Conservation (phyloP, 306 rosid species). For the Trifolium dubium region DNA sequence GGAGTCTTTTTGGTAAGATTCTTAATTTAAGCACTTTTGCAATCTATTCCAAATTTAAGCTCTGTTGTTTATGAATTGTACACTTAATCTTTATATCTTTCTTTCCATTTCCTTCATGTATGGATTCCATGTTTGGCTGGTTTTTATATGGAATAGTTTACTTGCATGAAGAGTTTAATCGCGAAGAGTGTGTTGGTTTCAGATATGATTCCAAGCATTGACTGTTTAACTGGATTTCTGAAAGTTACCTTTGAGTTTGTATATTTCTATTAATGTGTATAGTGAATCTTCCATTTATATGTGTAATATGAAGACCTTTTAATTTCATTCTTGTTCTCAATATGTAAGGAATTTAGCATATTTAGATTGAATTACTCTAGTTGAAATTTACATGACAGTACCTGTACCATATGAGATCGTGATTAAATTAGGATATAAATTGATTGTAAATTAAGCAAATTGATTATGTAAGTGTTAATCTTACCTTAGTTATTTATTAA, state of each 20-base stretch:
- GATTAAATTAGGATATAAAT: not conserved
- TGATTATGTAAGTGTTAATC: slow-evolving; percentile 12
- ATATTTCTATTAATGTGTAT: not conserved
- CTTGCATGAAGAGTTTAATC: slow-evolving; percentile 16
- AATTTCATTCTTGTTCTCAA: slow-evolving; percentile 18
- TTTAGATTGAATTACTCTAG: slow-evolving; percentile 24
- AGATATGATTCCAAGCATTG: slow-evolving; percentile 4
- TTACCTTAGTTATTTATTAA: slow-evolving; percentile 6
- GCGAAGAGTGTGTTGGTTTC: not conserved
- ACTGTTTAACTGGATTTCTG: slow-evolving; percentile 13
- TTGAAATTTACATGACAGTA: slow-evolving; percentile 15
- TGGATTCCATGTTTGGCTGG: slow-evolving; percentile 20
- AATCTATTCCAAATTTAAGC: not conserved
- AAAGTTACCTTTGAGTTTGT: slow-evolving; percentile 11
- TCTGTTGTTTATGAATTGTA: not conserved
- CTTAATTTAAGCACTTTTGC: not conserved
- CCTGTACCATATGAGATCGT: not conserved
- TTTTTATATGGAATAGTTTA: slow-evolving; percentile 21
- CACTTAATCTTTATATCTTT: slow-evolving; percentile 9
- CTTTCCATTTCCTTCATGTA: slow-evolving; percentile 6
- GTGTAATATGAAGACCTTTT: not conserved
- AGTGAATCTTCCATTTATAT: slow-evolving; percentile 18
- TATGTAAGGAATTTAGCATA: slow-evolving; percentile 9
- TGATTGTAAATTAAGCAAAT: slow-evolving; percentile 23
- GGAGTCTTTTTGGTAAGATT: not conserved